Percentiles rank a stretch among this genome's conserved stretches.
These are phyloP conservation scores for Chlamydomonas applanata DNA, from an alignment of 139 green algal genomes.

Conservation along the genomic window DNA sequence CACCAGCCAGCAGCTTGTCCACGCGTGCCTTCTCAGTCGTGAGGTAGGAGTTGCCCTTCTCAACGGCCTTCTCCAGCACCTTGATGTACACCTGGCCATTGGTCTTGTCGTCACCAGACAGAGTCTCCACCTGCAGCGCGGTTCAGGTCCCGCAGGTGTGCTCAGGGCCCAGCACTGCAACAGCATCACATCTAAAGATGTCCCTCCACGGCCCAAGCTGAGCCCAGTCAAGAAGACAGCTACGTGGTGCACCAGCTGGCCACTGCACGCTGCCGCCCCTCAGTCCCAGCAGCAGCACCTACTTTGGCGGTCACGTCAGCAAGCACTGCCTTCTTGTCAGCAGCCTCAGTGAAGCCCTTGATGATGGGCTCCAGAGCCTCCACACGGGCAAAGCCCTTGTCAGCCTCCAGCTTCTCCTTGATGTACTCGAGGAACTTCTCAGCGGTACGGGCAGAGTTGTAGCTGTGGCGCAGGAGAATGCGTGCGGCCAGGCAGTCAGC, in stretches of 20 bases:
- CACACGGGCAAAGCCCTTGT: slow-evolving; percentile 66
- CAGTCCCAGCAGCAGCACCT: neutral
- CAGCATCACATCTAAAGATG: too few species aligned
- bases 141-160: too few species aligned
- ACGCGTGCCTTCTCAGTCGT: slow-evolving; percentile 62
- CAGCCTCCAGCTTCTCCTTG: slow-evolving; percentile 58
- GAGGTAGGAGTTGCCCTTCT: slow-evolving; percentile 53
- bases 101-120: slow-evolving; percentile 35
- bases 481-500: neutral
- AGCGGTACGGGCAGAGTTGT: slow-evolving; percentile 58
- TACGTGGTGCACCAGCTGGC: too few species aligned
- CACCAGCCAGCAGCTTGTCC: slow-evolving; percentile 62
- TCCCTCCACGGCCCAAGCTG: neutral
- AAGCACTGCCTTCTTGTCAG: slow-evolving; percentile 27
- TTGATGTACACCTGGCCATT: slow-evolving; percentile 75
- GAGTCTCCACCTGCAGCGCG: slow-evolving; percentile 14
- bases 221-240: neutral
- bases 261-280: too few species aligned
- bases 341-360: slow-evolving; percentile 29
- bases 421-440: slow-evolving; percentile 74
- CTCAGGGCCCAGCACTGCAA: too few species aligned
- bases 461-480: slow-evolving; percentile 47
- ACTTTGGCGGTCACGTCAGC: slow-evolving; percentile 13
- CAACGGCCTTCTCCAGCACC: slow-evolving; percentile 59
- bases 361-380: slow-evolving; percentile 54